Evolutionary conservation across 352 stramenopile genomes (phyloP).

Genomic region (Globisporangium yorkense): DNA sequence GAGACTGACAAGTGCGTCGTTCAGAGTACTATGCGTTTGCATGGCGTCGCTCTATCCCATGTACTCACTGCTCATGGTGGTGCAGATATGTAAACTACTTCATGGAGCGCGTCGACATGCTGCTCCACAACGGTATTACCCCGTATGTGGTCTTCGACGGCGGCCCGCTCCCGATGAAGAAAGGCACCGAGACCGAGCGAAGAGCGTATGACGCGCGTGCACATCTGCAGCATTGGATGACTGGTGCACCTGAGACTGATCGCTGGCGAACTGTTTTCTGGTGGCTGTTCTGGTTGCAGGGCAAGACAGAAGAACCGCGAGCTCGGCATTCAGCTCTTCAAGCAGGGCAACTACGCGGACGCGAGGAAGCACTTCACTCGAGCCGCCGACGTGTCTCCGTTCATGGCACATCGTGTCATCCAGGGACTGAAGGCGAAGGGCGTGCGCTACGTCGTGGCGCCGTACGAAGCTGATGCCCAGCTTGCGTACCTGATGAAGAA

Average conservation of each 20-base stretch:
- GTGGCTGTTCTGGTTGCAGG: slow-evolving; percentile 14
- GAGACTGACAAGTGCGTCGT: slow-evolving; percentile 58
- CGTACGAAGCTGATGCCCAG: slow-evolving; percentile 98
- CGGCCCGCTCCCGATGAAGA: slow-evolving; percentile 70
- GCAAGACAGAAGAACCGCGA: slow-evolving; percentile 64
- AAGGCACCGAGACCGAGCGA: slow-evolving; percentile 66
- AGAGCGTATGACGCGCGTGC: slow-evolving; percentile 28
- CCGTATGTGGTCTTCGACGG: slow-evolving; percentile 81
- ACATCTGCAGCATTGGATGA: neutral
- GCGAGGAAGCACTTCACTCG: slow-evolving; percentile 67
- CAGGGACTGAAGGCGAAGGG: slow-evolving; percentile 52
- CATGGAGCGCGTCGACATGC: slow-evolving; percentile 45
- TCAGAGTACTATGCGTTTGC: neutral
- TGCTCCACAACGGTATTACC: slow-evolving; percentile 49
- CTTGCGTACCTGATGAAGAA: slow-evolving; percentile 87
- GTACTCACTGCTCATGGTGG: neutral
- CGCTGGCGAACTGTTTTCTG: neutral
- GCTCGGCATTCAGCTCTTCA: slow-evolving; percentile 49
- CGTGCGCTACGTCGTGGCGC: slow-evolving; percentile 92
- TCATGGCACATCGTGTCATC: slow-evolving; percentile 77
- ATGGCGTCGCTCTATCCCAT: neutral
- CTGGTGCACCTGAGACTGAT: neutral
- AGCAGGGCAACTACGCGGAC: slow-evolving; percentile 48
- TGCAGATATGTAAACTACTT: slow-evolving; percentile 76
- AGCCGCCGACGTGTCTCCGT: slow-evolving; percentile 72